Base-by-base conservation (phyloP, 305 asterid species). In the Fraxinus paxiana region DNA sequence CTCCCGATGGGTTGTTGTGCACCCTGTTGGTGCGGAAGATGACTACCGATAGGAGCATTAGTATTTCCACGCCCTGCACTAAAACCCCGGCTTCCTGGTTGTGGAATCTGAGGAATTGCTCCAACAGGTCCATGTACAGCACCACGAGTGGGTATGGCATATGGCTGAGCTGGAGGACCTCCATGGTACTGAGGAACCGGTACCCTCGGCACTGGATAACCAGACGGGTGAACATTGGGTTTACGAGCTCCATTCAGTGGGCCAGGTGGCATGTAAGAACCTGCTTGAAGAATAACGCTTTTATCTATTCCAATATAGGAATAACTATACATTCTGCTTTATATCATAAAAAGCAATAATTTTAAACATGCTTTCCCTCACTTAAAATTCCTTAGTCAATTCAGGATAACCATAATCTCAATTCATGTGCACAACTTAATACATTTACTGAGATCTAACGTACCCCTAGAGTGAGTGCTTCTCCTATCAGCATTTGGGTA, bases 71-170 rank as follows among this genome's bases (percentile, higher is more conserved):
- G 97, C 67, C 98, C 99, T 59, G 94, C 90, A 73, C 96, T 97
- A 84, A 96, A 96, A 75, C 98, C 99, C 75, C 96, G 88, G 87
- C 84, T 96, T 82, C 98, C 98, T 30, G 98, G 91, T 81, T 91
- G 97, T 63, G 99, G 98, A 84, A 90, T 88, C 85, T 94, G 99
- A 80, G 99, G 98, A 73, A 90, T 90, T 24, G 94, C 88, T 48
- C 98, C 99, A 85, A 93, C 97, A 79, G 98, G 98, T 30, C 98
- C 99, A 90, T 94, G 98, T 73, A 91, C 97, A 77, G 97, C 97
- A 78, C 95, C 94, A 77, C 98, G 98, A 74, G 94, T 83, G 34
- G 99, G 99, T 79, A 96, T 96, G 79, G 97, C 98, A 87, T 96
- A 94, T 12, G 99, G 98, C 83, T 94, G 99, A 0, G 97, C 83